Base-by-base conservation (phyloP, 1,284 basidiomycete genomes). In the Meira miltonrushii region DNA sequence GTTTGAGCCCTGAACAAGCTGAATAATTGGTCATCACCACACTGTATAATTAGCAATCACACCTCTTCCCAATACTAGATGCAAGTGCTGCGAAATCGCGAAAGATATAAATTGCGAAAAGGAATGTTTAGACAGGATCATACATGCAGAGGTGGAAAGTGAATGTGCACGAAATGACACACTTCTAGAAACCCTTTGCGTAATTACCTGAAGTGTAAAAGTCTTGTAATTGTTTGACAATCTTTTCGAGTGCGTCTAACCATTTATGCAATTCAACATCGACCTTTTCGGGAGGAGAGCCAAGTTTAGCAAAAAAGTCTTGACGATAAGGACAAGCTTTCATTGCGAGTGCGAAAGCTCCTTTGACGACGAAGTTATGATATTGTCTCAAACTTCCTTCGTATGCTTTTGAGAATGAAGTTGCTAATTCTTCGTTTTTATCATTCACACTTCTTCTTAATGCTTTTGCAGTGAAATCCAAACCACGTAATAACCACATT, bases 311-410 rank as follows among this genome's bases (percentile, higher is more conserved):
- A 80, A 92, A 96, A 80, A 98, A 94, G 69, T 87, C 87, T 15
- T 83, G 85, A 61, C 93, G 89, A 80, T 90, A 90, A 0, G 94
- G 94, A 81, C 92, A 96, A 0, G 93, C 92, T 75, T 89, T 95
- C 90, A 98, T 92, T 5, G 94, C 94, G 49, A 93, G 84, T 89
- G 85, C 76, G 80, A 97, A 97, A 41, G 94, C 76, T 15, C 87
- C 87, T 74, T 87, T 87, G 54, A 95, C 86, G 67, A 97, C 80
- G 74, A 97, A 90, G 68, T 86, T 89, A 80, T 98, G 94, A 80
- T 87, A 86, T 76, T 87, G 83, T 80, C 88, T 92, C 72, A 98
- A 82, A 21, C 88, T 92, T 13, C 69, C 82, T 47, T 88, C 87
- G 80, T 99, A 99, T 0, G 88, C 85, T 57, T 87, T 86, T 39